Evolutionary conservation across 2,329 filamentous ascomycete species (phyloP), one percentile per base, ranked within the genome.

Genomic region (Sarocladium strictum): DNA sequence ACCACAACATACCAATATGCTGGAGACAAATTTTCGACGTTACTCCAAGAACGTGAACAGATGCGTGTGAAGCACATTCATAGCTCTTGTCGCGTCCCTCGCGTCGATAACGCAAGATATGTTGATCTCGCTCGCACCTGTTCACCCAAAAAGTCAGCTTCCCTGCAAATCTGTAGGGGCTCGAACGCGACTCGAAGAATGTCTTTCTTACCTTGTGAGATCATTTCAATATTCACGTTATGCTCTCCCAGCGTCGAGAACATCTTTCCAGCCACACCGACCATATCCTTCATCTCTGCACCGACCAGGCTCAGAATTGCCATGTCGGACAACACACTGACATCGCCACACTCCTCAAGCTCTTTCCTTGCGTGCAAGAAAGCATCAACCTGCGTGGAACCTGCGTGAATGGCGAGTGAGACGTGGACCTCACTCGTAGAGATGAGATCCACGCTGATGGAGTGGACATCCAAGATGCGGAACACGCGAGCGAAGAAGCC

Each of bases 201-300:
- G 38, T 24, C 49, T 9, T 4, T 56, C 77, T 65, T 78, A 93
- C 94, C 94, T 75, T 99, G 94, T 23, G 90, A 96, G 62, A 99
- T 99, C 94, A 99, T 99, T 74, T 99, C 94, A 62, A 99, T 90
- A 69, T 99, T 99, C 66, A 99, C 86, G 63, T 89, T 89, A 68
- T 96, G 88, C 67, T 97, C 89, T 41, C 94, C 94, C 17, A 99
- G 77, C 1, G 92, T 95, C 49, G 88, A 90, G 71, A 99, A 97
- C 89, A 99, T 97, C 62, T 83, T 85, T 26, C 94, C 94, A 7
- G 89, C 89, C 59, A 99, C 90, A 58, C 94, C 94, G 55, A 89
- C 79, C 91, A 97, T 97, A 71, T 96, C 94, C 77, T 96, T 96
- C 86, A 99, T 90, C 71, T 97, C 90, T 57, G 90, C 89, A 50